phyloP scores from a whole-genome alignment of 208 protist genomes.

The Novymonas esmeraldas region DNA sequence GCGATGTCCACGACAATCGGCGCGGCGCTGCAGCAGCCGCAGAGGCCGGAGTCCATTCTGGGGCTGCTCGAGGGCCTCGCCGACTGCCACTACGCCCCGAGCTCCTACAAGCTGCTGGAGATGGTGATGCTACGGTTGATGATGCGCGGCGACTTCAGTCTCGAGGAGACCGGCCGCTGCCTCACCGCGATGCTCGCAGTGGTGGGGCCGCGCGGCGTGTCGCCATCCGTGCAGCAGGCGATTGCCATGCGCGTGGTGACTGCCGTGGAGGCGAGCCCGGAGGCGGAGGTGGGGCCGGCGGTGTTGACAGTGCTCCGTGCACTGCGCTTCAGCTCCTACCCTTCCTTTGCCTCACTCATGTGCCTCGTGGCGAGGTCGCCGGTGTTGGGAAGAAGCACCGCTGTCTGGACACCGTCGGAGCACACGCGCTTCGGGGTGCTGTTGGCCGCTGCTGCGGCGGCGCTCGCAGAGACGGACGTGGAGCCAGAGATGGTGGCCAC shows the following conservation, averaged over 20 bases:
- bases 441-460: constrained; percentile 13
- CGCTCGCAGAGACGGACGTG: background rate
- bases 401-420: constrained; percentile 2
- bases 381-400: background rate
- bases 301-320: constrained; percentile 22
- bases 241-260: constrained; percentile 38
- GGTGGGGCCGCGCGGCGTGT: constrained; percentile 34
- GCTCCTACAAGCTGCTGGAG: constrained; percentile 59
- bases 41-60: constrained; percentile 32
- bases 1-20: constrained; percentile 52
- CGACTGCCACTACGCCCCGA: constrained; percentile 52
- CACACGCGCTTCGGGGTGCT: constrained; percentile 28
- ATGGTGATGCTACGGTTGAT: constrained; percentile 65
- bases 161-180: constrained; percentile 35
- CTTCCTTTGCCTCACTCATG: constrained; percentile 26
- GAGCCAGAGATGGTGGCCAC: background rate
- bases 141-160: constrained; percentile 29
- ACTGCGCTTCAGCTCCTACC: constrained; percentile 31
- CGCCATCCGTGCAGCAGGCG: constrained; percentile 48
- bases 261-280: background rate
- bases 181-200: constrained; percentile 46
- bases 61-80: constrained; percentile 69
- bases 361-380: constrained; percentile 18
- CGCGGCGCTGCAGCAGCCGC: constrained; percentile 49
- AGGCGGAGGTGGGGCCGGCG: background rate